Conservation (phyloP, 2,329 filamentous ascomycete species). For the Huntiella decipiens region DNA sequence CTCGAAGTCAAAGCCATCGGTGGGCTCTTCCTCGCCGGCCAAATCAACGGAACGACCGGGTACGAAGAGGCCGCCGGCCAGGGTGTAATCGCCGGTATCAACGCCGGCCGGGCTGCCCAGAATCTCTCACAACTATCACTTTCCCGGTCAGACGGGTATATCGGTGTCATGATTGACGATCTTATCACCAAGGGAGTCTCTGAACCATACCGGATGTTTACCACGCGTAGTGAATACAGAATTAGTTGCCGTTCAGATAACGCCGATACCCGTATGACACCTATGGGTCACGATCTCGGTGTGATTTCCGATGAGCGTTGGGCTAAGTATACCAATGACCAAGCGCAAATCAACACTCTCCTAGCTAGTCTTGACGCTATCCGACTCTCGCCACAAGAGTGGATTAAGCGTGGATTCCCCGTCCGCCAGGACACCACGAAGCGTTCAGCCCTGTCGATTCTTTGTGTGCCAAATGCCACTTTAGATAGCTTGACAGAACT, state of each 20-base stretch:
- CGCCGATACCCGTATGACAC: constrained; percentile 71
- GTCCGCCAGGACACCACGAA: constrained; percentile 46
- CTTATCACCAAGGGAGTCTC: constrained; percentile 91
- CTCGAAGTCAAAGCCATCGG: constrained; percentile 84
- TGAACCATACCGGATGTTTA: constrained; percentile 98
- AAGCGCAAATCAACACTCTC: constrained; percentile 48
- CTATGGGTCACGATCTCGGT: constrained; percentile 55
- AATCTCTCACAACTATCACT: constrained; percentile 47
- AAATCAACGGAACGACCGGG: constrained; percentile 95
- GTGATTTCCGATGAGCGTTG: constrained; percentile 66
- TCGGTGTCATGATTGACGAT: constrained; percentile 97
- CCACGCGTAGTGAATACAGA: constrained; percentile 82
- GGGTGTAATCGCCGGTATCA: constrained; percentile 80
- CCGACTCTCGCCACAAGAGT: constrained; percentile 40
- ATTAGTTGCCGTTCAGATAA: constrained; percentile 88
- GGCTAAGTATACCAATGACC: constrained; percentile 46
- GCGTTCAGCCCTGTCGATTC: constrained; percentile 60
- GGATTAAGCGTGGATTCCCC: constrained; percentile 51
- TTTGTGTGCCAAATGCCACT: constrained; percentile 45
- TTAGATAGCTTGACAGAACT: constrained; percentile 36
- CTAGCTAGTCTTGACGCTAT: constrained; percentile 38
- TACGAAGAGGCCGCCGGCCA: constrained; percentile 96
- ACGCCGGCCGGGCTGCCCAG: constrained; percentile 66
- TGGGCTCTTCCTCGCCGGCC: constrained; percentile 80
- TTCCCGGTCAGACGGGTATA: constrained; percentile 75